Base-by-base conservation (phyloP, 1,284 basidiomycete genomes). In the Caloboletus firmus region DNA sequence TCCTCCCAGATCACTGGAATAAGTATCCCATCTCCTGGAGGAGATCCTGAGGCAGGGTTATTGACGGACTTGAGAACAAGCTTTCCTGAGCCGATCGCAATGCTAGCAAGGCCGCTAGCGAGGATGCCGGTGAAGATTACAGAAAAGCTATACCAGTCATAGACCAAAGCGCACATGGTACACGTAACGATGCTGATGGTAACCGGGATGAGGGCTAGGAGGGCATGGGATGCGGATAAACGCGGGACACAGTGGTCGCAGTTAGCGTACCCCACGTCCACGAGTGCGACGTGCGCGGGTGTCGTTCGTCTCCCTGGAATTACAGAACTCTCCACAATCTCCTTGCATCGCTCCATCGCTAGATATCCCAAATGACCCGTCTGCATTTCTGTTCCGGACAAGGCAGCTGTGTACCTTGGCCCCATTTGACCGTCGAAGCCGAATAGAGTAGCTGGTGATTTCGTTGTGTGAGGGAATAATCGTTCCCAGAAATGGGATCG, bases 91-190 rank as follows among this genome's bases (percentile, higher is more conserved):
- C 68, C 69, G 18, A 70, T 59, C 2, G 59, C 51, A 31, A 66
- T 52, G 28, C 60, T 59, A 13, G 68, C 61, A 22, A 62, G 42
- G 7, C 68, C 68, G n/a, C 58, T 56, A 30, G 68, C 60, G 9
- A 72, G 7, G 13, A 71, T 63, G 20, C 68, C 70, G n/a, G 69
- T n/a, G 3, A 69, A 26, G 50, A 72, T 72, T 20, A 66, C 57
- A 11, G 57, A 46, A 26, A 63, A 68, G 32, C 56, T 60, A 35
- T 52, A 68, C 70, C 70, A 72, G 39, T 70, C 68, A 5, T 32
- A 5, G 39, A 49, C 47, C 34, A 62, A 32, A 4, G 51, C 64
- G 36, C 64, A 68, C 35, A 58, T 44, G 34, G 55, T 26, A 31
- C 66, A 63, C 2, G 69, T 56, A 11, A 15, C 52, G n/a, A 62